These are phyloP conservation scores for Capillidium rhysosporum DNA, from an alignment of 371 early-diverging fungal genomes.

Conservation along the genomic window DNA sequence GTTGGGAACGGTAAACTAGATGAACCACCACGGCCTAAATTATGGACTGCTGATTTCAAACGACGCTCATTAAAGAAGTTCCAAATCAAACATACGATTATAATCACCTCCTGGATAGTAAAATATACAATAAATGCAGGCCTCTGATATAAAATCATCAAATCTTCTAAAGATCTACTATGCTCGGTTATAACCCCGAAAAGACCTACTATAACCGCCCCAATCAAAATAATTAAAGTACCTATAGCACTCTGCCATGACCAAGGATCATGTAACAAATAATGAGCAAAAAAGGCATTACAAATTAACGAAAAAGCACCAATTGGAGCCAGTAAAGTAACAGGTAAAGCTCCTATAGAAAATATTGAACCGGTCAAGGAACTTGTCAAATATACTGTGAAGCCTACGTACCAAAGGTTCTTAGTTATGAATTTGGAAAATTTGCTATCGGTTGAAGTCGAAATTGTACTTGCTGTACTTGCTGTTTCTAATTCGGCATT, in stretches of 20 bases:
- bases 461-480: neutral
- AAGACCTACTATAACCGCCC: conserved; percentile 43
- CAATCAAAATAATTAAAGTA: conserved; percentile 44
- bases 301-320: conserved; percentile 58
- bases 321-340: conserved; percentile 64
- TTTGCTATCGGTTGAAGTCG: neutral
- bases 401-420: conserved; percentile 33
- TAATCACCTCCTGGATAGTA: conserved; percentile 26
- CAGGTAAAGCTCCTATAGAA: conserved; percentile 57
- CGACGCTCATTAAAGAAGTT: conserved; percentile 25
- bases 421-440: conserved; percentile 3
- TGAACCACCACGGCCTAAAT: neutral
- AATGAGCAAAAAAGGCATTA: conserved; percentile 51
- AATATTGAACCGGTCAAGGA: conserved; percentile 49
- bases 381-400: conserved; percentile 37
- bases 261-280: conserved; percentile 42
- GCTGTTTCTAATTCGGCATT: neutral
- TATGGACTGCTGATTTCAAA: conserved; percentile 12
- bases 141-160: conserved; percentile 42
- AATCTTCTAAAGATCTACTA: conserved; percentile 42
- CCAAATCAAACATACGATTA: conserved; percentile 23
- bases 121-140: conserved; percentile 54
- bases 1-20: conserved; percentile 9
- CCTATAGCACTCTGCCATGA: conserved; percentile 35
- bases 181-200: conserved; percentile 62